A percentile compares a stretch with the other conserved stretches of the same genome.
These are phyloP conservation scores for Calocera viscosa DNA, from an alignment of 768 basidiomycete species.

Conservation along the genomic window DNA sequence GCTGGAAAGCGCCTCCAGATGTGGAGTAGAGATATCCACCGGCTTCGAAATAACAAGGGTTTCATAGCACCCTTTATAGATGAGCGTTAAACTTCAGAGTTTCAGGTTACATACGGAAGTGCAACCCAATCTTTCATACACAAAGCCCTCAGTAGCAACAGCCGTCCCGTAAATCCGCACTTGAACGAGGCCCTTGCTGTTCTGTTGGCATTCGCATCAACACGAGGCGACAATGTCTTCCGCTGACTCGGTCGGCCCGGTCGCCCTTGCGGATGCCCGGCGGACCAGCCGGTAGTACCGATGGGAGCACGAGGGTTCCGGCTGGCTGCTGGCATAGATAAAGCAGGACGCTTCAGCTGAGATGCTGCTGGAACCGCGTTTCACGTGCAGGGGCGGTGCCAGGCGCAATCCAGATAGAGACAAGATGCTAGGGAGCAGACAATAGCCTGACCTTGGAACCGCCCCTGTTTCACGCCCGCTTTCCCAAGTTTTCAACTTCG, in stretches of 20 bases:
- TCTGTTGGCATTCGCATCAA: neutral
- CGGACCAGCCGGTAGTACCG: neutral
- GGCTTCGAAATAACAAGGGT: too few species aligned
- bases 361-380: neutral
- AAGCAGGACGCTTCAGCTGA: neutral
- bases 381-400: neutral
- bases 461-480: neutral
- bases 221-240: neutral
- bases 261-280: neutral
- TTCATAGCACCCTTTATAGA: too few species aligned
- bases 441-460: neutral
- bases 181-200: too few species aligned
- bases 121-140: neutral
- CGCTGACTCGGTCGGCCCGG: neutral
- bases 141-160: neutral
- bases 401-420: neutral
- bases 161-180: neutral
- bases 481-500: neutral
- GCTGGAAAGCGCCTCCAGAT: too few species aligned
- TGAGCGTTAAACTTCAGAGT: neutral
- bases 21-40: too few species aligned
- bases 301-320: neutral
- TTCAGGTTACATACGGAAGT: neutral
- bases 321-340: neutral
- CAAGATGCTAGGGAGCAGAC: neutral